Conservation (phyloP, 2,329 filamentous ascomycete genomes). For the Neodidymelliopsis sp. region DNA sequence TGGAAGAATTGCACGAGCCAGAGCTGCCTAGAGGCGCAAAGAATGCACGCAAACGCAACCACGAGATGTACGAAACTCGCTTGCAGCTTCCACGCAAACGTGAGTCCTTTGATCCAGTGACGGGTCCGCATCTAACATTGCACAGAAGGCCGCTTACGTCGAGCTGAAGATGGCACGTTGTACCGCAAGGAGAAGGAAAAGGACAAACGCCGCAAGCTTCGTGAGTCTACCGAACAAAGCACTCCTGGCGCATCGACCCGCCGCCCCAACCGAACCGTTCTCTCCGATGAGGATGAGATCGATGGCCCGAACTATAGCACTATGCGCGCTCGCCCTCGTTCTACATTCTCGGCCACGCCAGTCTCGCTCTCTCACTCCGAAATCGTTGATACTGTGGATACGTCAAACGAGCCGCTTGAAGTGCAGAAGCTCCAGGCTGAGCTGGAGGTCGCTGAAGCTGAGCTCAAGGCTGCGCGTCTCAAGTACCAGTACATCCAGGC, state of each 20-base stretch:
- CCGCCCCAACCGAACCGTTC: conserved; percentile 3
- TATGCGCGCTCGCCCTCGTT: conserved; percentile 3
- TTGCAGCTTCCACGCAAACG: conserved; percentile 34
- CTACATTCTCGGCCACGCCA: conserved; percentile 23
- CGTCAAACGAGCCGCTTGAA: conserved; percentile 28
- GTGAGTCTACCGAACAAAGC: conserved; percentile 17
- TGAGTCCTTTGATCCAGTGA: conserved; percentile 12
- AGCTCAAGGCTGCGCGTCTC: conserved; percentile 36
- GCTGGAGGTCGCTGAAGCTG: conserved; percentile 43
- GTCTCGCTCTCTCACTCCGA: conserved; percentile 5
- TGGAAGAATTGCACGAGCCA: conserved; percentile 40
- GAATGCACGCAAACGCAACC: conserved; percentile 25
- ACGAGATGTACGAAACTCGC: conserved; percentile 42
- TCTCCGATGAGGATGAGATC: conserved; percentile 24
- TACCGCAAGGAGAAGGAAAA: conserved; percentile 33
- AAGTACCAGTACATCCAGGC: conserved; percentile 32
- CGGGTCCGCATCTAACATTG: conserved; percentile 5
- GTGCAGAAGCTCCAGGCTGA: conserved; percentile 39
- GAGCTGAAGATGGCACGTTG: conserved; percentile 33
- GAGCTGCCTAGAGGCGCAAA: conserved; percentile 30
- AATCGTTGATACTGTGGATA: conserved; percentile 9
- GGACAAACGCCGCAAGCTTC: conserved; percentile 17
- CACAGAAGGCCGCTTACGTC: conserved; percentile 37
- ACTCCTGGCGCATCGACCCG: conserved; percentile 8
- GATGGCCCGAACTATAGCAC: neutral